Evolutionary conservation across 371 early-diverging fungal genomes (phyloP), one percentile per base, ranked within the genome.

Genomic region (Mucor velutinosus): DNA sequence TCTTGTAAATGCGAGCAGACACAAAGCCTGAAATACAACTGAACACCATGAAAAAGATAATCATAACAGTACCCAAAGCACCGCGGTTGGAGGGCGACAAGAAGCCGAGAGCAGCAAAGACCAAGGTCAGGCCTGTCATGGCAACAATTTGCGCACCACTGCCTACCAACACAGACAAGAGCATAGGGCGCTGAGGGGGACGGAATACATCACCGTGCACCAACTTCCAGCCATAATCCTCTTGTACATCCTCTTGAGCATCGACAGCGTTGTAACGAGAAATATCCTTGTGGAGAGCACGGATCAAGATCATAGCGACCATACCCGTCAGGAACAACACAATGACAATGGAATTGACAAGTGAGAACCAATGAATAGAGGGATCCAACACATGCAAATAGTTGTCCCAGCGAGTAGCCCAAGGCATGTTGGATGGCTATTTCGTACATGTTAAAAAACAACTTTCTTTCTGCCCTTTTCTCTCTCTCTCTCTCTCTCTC

Each of bases 391-490:
- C 89, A 59, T 91, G 82, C 63, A 98, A 69, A 74, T 96, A 97
- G 69, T 84, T 86, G 78, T 97, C 97, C 98, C 98, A 97, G 35
- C 98, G 90, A 3, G 97, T 97, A 15, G 93, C 95, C 98, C 97
- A 98, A 19, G 90, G 83, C 27, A 86, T 91, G 7, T 72, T 72
- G 1, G 92, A 89, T 35, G 58, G 43, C 86, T 90, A 65, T 41
- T 14, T 41, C 3, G 37, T 17, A 17, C 17, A 41, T 41, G 41
- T 4, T 37, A 1, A 1, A 15, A 8, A 39, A 55, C 17, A 11
- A 30, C 30, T 4, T 30, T 6, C 6, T 45, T 7, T 45, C 15
- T n/a, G n/a, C 19, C 19, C 4, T 15, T n/a, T 3, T 41, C 21
- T 11, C 10, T 10, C 6, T 3, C 21, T 25, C 21, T 23, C 23